Percentiles rank a stretch among this genome's conserved stretches.
phyloP scores from a whole-genome alignment of 1,284 basidiomycete species.

The Cutaneotrichosporon cyanovorans region DNA sequence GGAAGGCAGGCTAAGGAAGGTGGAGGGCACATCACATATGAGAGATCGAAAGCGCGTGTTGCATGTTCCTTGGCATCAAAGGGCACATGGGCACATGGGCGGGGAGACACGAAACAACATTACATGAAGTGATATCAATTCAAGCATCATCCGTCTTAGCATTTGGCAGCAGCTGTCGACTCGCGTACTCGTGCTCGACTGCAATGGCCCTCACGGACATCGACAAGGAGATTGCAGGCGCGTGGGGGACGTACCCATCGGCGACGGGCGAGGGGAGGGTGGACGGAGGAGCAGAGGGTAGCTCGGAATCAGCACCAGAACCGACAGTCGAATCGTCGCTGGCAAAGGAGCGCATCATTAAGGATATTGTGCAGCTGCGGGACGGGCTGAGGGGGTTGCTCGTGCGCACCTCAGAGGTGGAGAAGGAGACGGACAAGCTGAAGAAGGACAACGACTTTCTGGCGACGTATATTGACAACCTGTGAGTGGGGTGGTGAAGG shows the following conservation, averaged over 20 bases:
- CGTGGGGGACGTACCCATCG: constrained; percentile 10
- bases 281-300: no score
- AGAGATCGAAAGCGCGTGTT: no score
- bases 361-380: constrained; percentile 35
- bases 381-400: constrained; percentile 39
- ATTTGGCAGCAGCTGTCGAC: neutral
- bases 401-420: constrained; percentile 35
- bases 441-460: constrained; percentile 42
- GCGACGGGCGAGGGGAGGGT: neutral
- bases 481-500: constrained; percentile 27
- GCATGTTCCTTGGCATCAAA: no score
- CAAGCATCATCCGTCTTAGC: no score
- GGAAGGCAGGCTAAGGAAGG: no score
- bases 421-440: constrained; percentile 40
- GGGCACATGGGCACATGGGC: no score
- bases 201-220: neutral
- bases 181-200: neutral
- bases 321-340: constrained; percentile 33
- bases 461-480: constrained; percentile 42
- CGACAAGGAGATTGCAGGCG: constrained; percentile 11
- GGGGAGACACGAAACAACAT: no score
- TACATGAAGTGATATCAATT: no score
- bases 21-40: no score
- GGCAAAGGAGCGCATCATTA: constrained; percentile 39
- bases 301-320: neutral